These are phyloP conservation scores for Diaporthe citri DNA, from an alignment of 2,329 filamentous ascomycete species.

Conservation along the genomic window DNA sequence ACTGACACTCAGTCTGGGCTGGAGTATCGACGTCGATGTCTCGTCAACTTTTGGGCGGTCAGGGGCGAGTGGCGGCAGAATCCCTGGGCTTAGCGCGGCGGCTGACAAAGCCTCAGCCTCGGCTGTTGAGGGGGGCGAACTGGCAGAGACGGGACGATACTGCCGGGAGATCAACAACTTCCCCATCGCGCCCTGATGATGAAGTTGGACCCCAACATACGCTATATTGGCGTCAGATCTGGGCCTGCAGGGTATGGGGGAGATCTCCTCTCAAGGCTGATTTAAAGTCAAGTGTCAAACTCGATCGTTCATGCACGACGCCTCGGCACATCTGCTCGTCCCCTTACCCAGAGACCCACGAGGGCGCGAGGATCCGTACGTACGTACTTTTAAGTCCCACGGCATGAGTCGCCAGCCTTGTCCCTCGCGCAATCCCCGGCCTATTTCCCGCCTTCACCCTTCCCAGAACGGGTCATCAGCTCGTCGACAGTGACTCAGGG, in stretches of 20 bases:
- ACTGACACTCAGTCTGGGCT: not conserved
- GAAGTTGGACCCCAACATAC: slow-evolving; percentile 19
- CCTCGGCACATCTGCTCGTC: slow-evolving; percentile 29
- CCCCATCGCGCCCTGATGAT: slow-evolving; percentile 2
- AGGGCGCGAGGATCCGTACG: slow-evolving; percentile 34
- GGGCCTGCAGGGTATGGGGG: slow-evolving; percentile 30
- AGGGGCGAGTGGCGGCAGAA: slow-evolving; percentile 24
- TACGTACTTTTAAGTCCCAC: slow-evolving; percentile 34
- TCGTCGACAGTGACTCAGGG: slow-evolving; percentile 35
- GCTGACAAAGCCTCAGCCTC: slow-evolving; percentile 33
- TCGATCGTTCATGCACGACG: slow-evolving; percentile 31
- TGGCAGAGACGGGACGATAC: slow-evolving; percentile 5
- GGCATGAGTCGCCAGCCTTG: slow-evolving; percentile 40
- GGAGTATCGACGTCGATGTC: slow-evolving; percentile 5
- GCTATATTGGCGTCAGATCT: slow-evolving; percentile 35
- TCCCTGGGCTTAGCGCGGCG: not conserved
- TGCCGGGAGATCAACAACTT: slow-evolving; percentile 23
- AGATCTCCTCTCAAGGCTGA: slow-evolving; percentile 34
- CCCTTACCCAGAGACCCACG: slow-evolving; percentile 41
- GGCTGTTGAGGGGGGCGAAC: slow-evolving; percentile 18
- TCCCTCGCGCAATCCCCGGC: slow-evolving; percentile 34
- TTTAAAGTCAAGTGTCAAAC: slow-evolving; percentile 32
- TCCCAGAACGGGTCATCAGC: slow-evolving; percentile 35
- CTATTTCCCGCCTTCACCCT: slow-evolving; percentile 38
- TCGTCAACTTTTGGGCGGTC: slow-evolving; percentile 36